These are phyloP conservation scores for Russula sp. DNA, from an alignment of 768 basidiomycete genomes.

Conservation along the genomic window DNA sequence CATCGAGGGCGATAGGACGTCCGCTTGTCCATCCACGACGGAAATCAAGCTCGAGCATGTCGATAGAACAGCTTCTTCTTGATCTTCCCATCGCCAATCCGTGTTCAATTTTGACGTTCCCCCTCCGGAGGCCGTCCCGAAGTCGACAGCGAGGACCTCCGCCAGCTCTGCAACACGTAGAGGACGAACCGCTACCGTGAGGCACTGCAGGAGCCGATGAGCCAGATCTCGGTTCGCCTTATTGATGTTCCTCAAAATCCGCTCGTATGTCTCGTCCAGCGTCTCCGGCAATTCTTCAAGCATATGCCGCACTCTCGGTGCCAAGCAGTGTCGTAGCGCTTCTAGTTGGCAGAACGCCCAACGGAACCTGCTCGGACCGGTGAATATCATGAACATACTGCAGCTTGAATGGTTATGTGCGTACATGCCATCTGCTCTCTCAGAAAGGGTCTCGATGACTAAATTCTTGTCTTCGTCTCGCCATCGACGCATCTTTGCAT, in stretches of 20 bases:
- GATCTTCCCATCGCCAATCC: conserved; percentile 9
- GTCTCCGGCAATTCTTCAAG: conserved; percentile 3
- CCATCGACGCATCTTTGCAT: not conserved
- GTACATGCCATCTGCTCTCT: conserved; percentile 8
- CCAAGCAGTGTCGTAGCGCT: not conserved
- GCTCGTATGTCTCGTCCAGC: conserved; percentile 1
- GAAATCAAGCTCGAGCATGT: too few species aligned
- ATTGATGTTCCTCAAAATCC: not conserved
- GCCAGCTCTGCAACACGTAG: conserved; percentile 1
- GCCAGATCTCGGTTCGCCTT: conserved; percentile 3
- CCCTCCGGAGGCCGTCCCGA: not conserved
- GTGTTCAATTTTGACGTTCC: not conserved
- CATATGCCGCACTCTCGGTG: not conserved
- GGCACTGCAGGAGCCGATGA: conserved; percentile 1
- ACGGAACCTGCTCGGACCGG: not conserved
- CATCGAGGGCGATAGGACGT: too few species aligned
- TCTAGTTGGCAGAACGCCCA: conserved; percentile 10
- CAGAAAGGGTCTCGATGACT: not conserved
- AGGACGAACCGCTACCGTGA: not conserved
- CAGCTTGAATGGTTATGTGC: not conserved
- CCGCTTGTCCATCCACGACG: too few species aligned
- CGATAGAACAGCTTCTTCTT: conserved; percentile 1
- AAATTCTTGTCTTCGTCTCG: not conserved
- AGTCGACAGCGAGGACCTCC: conserved; percentile 2
- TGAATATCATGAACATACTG: not conserved